A percentile compares a stretch with the other conserved stretches of the same genome.
Conservation (phyloP, 2,329 filamentous ascomycete genomes). For the Bipolaris zeicola region DNA sequence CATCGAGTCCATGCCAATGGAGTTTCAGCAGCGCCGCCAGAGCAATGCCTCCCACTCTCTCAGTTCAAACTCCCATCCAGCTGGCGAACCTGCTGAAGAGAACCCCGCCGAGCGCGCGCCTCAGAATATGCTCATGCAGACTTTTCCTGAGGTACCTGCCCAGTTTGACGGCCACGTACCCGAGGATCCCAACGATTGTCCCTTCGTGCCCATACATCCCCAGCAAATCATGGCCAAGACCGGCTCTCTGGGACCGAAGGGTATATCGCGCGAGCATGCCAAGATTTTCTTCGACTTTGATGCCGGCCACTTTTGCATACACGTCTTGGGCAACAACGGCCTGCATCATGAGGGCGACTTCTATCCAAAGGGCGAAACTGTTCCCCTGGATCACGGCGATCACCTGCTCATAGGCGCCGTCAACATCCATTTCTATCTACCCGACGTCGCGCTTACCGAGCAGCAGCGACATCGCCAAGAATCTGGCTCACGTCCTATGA, state of each 20-base stretch:
- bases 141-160: conserved; percentile 42
- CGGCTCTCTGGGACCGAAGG: conserved; percentile 68
- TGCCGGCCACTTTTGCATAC: conserved; percentile 67
- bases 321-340: conserved; percentile 68
- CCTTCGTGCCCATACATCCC: conserved; percentile 75
- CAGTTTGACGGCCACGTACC: conserved; percentile 66
- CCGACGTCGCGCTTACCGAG: conserved; percentile 56
- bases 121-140: conserved; percentile 44
- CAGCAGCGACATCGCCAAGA: conserved; percentile 58
- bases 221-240: conserved; percentile 45
- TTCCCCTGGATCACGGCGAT: conserved; percentile 66
- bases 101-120: conserved; percentile 40
- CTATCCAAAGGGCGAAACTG: conserved; percentile 21
- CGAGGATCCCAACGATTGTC: conserved; percentile 63
- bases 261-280: conserved; percentile 75
- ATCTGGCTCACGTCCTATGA: conserved; percentile 64
- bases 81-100: conserved; percentile 38
- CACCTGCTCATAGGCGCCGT: conserved; percentile 75
- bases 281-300: conserved; percentile 73
- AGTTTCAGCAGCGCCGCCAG: conserved; percentile 45
- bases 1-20: conserved; percentile 39
- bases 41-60: conserved; percentile 56
- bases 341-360: conserved; percentile 55
- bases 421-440: conserved; percentile 70
- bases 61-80: conserved; percentile 55